phyloP scores from a whole-genome alignment of 2,329 filamentous ascomycete species.

The Pleurostoma richardsiae region DNA sequence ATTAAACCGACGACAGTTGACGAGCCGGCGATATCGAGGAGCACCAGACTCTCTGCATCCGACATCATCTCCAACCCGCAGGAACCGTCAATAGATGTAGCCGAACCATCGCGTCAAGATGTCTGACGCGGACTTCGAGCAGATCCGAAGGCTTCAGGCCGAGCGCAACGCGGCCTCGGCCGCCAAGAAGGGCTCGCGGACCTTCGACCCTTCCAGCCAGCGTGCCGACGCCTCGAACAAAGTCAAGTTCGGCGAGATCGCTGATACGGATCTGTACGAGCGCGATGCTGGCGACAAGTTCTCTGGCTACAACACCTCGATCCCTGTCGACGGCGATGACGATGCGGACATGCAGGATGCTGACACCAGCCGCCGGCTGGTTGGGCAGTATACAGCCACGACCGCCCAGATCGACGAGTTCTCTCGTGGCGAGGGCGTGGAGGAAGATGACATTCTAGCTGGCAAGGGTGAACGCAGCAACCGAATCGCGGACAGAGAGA shows the following conservation, averaged over 20 bases:
- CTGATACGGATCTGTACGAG: conserved; percentile 86
- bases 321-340: conserved; percentile 73
- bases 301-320: conserved; percentile 85
- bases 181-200: conserved; percentile 75
- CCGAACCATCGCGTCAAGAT: conserved; percentile 35
- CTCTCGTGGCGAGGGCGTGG: conserved; percentile 75
- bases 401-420: conserved; percentile 92
- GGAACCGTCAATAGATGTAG: conserved; percentile 8
- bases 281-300: conserved; percentile 73
- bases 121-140: conserved; percentile 81
- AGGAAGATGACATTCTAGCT: conserved; percentile 86
- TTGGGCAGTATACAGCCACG: conserved; percentile 94
- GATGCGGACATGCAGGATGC: conserved; percentile 73
- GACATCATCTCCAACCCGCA: too few species aligned
- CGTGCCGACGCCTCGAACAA: conserved; percentile 81
- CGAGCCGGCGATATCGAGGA: too few species aligned
- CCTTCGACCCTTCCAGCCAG: conserved; percentile 74
- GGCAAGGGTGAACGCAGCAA: conserved; percentile 81
- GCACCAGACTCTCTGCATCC: too few species aligned
- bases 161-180: conserved; percentile 82
- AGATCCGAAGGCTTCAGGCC: conserved; percentile 81
- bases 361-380: conserved; percentile 70
- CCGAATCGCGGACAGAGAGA: conserved; percentile 87
- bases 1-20: too few species aligned
- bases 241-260: conserved; percentile 83